Evolutionary conservation across 495 filamentous ascomycete genomes (phyloP).

Genomic region (Ramalina intermedia): DNA sequence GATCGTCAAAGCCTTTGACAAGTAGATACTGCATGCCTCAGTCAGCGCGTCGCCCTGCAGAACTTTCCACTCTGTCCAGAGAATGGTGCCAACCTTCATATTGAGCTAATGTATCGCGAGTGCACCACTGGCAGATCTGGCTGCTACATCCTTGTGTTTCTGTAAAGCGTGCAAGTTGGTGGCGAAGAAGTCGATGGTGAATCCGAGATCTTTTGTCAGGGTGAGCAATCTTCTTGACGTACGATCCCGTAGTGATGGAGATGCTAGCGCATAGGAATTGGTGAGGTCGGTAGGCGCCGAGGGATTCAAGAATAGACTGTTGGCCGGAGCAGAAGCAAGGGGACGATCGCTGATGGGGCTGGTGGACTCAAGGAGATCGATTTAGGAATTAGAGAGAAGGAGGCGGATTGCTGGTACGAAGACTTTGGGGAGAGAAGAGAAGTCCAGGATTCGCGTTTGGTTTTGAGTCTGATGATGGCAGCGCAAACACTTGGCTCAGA

Average conservation of each 20-base stretch:
- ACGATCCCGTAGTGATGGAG: slow-evolving; percentile 45
- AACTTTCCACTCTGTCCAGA: neutral
- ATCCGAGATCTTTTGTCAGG: slow-evolving; percentile 42
- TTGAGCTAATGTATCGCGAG: slow-evolving; percentile 25
- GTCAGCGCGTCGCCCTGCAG: neutral
- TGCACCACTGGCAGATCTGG: slow-evolving; percentile 56
- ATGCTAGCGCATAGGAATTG: slow-evolving; percentile 25
- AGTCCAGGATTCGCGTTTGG: slow-evolving; percentile 40
- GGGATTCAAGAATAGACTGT: slow-evolving; percentile 30
- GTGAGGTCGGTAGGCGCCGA: neutral
- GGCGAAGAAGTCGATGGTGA: slow-evolving; percentile 69
- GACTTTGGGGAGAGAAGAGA: slow-evolving; percentile 33
- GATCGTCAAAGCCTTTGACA: slow-evolving; percentile 72
- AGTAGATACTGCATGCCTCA: slow-evolving; percentile 58
- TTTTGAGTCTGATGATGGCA: slow-evolving; percentile 35
- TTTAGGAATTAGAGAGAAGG: slow-evolving; percentile 11
- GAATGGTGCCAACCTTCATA: slow-evolving; percentile 10
- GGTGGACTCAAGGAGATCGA: slow-evolving; percentile 3
- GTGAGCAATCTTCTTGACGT: slow-evolving; percentile 49
- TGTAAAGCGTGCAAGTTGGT: slow-evolving; percentile 72
- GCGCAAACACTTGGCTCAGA: slow-evolving; percentile 1
- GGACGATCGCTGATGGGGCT: slow-evolving; percentile 21
- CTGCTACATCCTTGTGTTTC: slow-evolving; percentile 52
- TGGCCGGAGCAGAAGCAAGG: slow-evolving; percentile 41
- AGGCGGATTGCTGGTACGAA: slow-evolving; percentile 10